Percentiles rank a stretch among this genome's conserved stretches.
phyloP scores from a whole-genome alignment of 257 asterid species.

The Eucommia ulmoides region DNA sequence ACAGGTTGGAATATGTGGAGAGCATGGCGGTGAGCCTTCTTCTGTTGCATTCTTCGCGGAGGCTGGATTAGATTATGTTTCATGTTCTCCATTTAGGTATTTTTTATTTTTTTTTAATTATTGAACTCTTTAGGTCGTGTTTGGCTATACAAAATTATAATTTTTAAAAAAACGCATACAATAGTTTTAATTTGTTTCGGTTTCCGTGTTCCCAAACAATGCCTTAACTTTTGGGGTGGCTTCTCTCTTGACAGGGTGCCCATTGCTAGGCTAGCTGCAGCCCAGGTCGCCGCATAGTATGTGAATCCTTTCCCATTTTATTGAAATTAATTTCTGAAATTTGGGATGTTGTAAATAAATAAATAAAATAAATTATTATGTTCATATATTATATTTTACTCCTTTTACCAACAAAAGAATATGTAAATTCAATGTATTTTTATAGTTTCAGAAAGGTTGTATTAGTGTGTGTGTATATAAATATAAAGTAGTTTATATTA shows the following conservation, averaged over 20 bases:
- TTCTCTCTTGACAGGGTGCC: slow-evolving; percentile 57
- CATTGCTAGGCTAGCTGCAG: slow-evolving; percentile 96
- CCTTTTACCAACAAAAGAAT: no score
- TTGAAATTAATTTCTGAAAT: background rate
- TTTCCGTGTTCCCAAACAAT: background rate
- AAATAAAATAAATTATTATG: no score
- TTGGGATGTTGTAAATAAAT: slow-evolving; percentile 18
- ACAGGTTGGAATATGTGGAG: slow-evolving; percentile 93
- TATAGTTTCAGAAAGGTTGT: no score
- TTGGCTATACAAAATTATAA: background rate
- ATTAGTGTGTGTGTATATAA: no score
- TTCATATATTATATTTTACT: no score
- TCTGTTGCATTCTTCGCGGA: slow-evolving; percentile 87
- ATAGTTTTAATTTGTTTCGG: background rate
- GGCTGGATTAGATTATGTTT: slow-evolving; percentile 86
- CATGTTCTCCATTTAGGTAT: slow-evolving; percentile 96
- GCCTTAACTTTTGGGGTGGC: background rate
- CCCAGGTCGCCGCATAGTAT: slow-evolving; percentile 58
- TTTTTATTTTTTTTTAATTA: background rate
- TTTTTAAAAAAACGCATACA: background rate
- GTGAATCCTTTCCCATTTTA: background rate
- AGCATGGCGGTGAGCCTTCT: slow-evolving; percentile 96
- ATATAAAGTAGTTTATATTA: no score
- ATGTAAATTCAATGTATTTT: no score
- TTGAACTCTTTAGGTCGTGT: background rate